These are phyloP conservation scores for Centella asiatica DNA, from an alignment of 129 eudicot species.

Conservation along the genomic window DNA sequence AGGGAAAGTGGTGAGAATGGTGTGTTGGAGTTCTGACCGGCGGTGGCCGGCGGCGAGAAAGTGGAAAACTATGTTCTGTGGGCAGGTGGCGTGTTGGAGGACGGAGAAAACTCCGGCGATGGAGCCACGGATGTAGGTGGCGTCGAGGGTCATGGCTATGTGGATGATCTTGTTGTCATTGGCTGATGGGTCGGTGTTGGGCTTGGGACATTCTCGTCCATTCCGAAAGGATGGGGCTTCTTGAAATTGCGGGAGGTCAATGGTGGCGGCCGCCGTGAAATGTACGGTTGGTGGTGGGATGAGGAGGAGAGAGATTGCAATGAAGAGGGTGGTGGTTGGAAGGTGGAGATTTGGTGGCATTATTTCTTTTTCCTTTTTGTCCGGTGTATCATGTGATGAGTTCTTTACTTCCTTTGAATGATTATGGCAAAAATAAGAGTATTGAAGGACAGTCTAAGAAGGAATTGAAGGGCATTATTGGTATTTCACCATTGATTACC, in stretches of 20 bases:
- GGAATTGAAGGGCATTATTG: neutral
- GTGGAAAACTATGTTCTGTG: conserved; percentile 79
- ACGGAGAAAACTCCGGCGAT: conserved; percentile 81
- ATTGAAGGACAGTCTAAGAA: neutral
- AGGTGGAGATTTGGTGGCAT: conserved; percentile 28
- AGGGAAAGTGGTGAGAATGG: conserved; percentile 61
- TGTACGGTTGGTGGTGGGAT: conserved; percentile 8
- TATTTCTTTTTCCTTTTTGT: conserved; percentile 1
- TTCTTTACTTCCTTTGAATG: conserved; percentile 4
- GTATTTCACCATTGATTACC: neutral
- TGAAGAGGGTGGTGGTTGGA: conserved; percentile 27
- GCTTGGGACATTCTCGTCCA: conserved; percentile 41
- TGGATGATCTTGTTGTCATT: conserved; percentile 46
- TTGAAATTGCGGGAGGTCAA: conserved; percentile 33
- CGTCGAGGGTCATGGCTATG: conserved; percentile 84
- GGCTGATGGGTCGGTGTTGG: conserved; percentile 10
- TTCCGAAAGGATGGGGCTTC: conserved; percentile 94
- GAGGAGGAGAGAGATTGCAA: conserved; percentile 19
- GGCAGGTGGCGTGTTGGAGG: conserved; percentile 75
- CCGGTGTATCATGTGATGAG: neutral
- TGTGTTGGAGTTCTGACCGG: conserved; percentile 42
- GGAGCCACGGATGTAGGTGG: conserved; percentile 93
- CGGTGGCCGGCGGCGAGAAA: conserved; percentile 55
- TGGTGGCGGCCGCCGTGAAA: conserved; percentile 10
- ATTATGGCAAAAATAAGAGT: neutral